phyloP scores from a whole-genome alignment of 1,284 basidiomycete species.

The Vanrija humicola region DNA sequence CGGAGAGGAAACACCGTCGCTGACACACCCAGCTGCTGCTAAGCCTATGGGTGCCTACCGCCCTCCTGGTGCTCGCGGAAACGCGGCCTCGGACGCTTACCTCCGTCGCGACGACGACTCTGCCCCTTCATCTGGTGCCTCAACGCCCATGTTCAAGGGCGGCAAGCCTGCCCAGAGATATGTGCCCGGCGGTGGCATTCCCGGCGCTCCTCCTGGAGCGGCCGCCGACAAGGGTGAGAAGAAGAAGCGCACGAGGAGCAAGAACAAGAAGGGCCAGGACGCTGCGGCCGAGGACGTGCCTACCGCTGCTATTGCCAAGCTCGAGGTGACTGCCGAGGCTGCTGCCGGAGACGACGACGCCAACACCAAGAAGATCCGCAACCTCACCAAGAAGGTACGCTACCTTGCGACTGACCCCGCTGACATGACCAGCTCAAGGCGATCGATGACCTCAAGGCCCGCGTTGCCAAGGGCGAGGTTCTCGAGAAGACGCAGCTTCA shows the following conservation, averaged over 20 bases:
- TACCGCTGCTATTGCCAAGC: constrained; percentile 26
- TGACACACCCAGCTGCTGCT: constrained; percentile 45
- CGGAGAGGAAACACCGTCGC: too few relatives aligned
- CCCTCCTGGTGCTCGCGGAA: constrained; percentile 85
- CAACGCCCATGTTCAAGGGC: constrained; percentile 58
- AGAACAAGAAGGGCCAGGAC: constrained; percentile 53
- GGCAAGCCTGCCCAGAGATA: constrained; percentile 53
- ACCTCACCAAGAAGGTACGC: constrained; percentile 86
- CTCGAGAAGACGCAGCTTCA: constrained; percentile 89
- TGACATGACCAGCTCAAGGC: constrained; percentile 69
- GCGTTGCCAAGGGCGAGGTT: constrained; percentile 76
- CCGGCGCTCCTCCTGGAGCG: constrained; percentile 29
- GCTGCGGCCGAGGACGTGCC: constrained; percentile 15
- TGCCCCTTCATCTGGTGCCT: constrained; percentile 44
- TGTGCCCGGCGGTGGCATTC: constrained; percentile 63
- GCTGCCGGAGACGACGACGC: constrained; percentile 68
- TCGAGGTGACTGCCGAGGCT: constrained; percentile 51
- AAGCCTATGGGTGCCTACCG: constrained; percentile 79
- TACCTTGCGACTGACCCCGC: background rate
- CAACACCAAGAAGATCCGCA: constrained; percentile 83
- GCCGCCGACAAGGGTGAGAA: constrained; percentile 43
- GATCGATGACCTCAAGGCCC: constrained; percentile 91
- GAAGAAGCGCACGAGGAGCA: constrained; percentile 58
- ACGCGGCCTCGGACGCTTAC: constrained; percentile 76
- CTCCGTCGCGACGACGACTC: constrained; percentile 82